Conservation (phyloP, 1,139 yeast genomes). For the Sugiyamaella xylanicola region DNA sequence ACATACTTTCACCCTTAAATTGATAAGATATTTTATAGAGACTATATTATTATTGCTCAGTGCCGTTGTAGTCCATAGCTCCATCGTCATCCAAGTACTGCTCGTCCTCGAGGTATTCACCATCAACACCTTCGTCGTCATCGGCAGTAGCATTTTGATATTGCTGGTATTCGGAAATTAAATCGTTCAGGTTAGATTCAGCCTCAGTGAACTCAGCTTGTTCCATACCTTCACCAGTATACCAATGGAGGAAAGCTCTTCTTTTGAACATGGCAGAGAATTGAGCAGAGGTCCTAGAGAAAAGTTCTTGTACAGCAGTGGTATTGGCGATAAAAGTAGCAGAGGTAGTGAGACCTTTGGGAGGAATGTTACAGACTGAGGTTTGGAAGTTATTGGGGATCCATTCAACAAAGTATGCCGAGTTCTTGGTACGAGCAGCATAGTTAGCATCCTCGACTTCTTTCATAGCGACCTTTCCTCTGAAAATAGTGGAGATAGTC, state of each 20-base stretch:
- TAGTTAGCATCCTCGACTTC: conserved; percentile 49
- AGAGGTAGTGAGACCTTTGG: conserved; percentile 45
- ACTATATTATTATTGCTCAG: conserved; percentile 19
- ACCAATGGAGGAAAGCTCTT: conserved; percentile 52
- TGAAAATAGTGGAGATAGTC: conserved; percentile 50
- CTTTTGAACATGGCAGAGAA: conserved; percentile 50
- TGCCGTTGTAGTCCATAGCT: conserved; percentile 23
- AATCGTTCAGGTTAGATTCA: conserved; percentile 47
- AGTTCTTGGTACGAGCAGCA: conserved; percentile 43
- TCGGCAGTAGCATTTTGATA: conserved; percentile 48
- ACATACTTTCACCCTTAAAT: conserved; percentile 10
- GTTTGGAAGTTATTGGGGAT: conserved; percentile 48
- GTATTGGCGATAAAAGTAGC: conserved; percentile 52
- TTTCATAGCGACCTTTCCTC: conserved; percentile 49
- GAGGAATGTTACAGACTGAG: conserved; percentile 49
- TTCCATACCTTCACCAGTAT: conserved; percentile 52
- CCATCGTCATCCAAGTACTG: conserved; percentile 21
- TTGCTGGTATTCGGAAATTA: conserved; percentile 49
- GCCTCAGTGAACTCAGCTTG: conserved; percentile 51
- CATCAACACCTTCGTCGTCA: conserved; percentile 43
- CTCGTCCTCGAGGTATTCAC: conserved; percentile 27
- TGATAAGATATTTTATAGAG: conserved; percentile 1
- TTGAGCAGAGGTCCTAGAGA: conserved; percentile 46
- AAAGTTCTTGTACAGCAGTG: conserved; percentile 50
- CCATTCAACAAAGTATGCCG: conserved; percentile 48